These are phyloP conservation scores for Starmera pachycereana DNA, from an alignment of 805 yeast genomes.

Conservation along the genomic window DNA sequence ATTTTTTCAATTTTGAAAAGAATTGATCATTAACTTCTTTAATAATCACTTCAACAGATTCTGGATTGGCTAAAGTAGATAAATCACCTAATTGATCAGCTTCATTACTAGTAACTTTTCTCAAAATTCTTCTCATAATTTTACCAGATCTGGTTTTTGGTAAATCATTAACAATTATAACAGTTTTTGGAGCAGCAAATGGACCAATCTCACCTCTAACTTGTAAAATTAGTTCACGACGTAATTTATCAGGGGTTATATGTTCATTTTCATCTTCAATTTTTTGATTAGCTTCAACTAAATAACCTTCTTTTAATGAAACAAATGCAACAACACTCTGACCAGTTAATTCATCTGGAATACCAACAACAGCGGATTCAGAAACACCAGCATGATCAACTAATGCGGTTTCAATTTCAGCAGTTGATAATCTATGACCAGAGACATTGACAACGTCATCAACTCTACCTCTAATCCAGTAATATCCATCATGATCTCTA, in stretches of 20 bases:
- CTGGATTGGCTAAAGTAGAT: slow-evolving; percentile 69
- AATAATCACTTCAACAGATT: slow-evolving; percentile 58
- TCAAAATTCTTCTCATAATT: slow-evolving; percentile 77
- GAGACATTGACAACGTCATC: slow-evolving; percentile 85
- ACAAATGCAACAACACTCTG: slow-evolving; percentile 81
- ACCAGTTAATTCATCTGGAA: slow-evolving; percentile 75
- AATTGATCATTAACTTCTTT: slow-evolving; percentile 29
- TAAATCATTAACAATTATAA: slow-evolving; percentile 62
- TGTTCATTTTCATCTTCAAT: slow-evolving; percentile 1
- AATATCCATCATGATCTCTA: slow-evolving; percentile 73
- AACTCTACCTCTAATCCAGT: slow-evolving; percentile 80
- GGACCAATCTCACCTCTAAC: slow-evolving; percentile 79
- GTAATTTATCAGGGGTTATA: slow-evolving; percentile 1
- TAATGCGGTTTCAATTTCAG: slow-evolving; percentile 79
- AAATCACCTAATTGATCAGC: slow-evolving; percentile 77
- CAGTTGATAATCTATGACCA: slow-evolving; percentile 82
- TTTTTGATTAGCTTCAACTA: slow-evolving; percentile 24
- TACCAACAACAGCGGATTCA: slow-evolving; percentile 80
- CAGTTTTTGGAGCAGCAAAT: slow-evolving; percentile 74
- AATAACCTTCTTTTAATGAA: slow-evolving; percentile 47
- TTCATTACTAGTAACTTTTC: slow-evolving; percentile 67
- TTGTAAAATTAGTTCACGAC: slow-evolving; percentile 43
- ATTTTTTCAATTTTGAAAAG: not conserved
- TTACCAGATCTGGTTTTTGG: slow-evolving; percentile 85
- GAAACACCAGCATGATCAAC: slow-evolving; percentile 62